Base-by-base conservation (phyloP, 1,284 basidiomycete genomes). In the Tranzscheliella williamsii region DNA sequence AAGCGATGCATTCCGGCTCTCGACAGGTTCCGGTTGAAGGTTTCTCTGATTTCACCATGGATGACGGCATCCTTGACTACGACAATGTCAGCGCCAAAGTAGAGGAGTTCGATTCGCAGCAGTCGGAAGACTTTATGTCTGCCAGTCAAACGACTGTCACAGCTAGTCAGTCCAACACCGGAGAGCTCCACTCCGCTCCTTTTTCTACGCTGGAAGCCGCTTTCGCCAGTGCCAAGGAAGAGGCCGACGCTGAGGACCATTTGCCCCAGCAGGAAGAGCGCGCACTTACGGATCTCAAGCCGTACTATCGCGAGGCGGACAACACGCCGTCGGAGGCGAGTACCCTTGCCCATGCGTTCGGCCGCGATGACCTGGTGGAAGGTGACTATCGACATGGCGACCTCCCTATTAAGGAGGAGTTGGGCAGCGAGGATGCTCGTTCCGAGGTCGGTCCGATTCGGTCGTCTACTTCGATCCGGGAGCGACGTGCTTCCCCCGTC, bases 41-140 rank as follows among this genome's bases (percentile, higher is more conserved):
- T n/a, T n/a, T n/a, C n/a, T n/a, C n/a, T n/a, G n/a, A n/a, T n/a
- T n/a, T n/a, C n/a, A n/a, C n/a, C n/a, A n/a, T n/a, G n/a, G n/a
- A n/a, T n/a, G n/a, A n/a, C n/a, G n/a, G n/a, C n/a, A n/a, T n/a
- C n/a, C n/a, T 37, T 37, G 35, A 21, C 23, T 21, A 55, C 31
- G 51, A 54, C 39, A 55, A 52, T 26, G 58, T 62, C 44, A n/a
- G n/a, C n/a, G n/a, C n/a, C n/a, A 62, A 55, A 41, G 43, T 62
- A 31, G 52, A 62, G 29, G 40, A 55, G n/a, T 34, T 18, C n/a
- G 44, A 51, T 11, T 55, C 58, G 37, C 47, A 52, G 41, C 36
- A 18, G n/a, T 31, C 40, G 26, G 48, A 52, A 20, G 17, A 23
- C 20, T 43, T 42, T 20, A 17, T 49, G 4, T 52, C 17, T 17